A percentile compares a stretch with the other conserved stretches of the same genome.
phyloP scores from a whole-genome alignment of 306 rosid genomes.

The Delonix regia region DNA sequence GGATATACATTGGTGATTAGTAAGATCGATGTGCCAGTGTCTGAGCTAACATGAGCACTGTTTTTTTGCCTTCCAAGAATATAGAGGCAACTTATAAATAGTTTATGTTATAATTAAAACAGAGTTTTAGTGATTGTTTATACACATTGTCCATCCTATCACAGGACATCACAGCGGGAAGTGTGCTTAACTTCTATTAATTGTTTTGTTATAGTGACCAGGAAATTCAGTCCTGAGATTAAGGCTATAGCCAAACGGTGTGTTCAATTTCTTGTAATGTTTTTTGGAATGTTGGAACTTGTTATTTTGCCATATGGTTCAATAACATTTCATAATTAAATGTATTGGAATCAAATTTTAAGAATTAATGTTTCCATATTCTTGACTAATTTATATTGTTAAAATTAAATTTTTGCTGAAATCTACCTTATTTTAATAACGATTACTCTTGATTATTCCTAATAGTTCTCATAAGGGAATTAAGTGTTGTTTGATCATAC shows the following conservation, averaged over 20 bases:
- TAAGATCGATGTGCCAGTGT: not conserved
- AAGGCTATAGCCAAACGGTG: not conserved
- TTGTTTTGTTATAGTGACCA: not conserved
- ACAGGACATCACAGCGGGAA: not conserved
- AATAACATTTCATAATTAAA: not conserved
- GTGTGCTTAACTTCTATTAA: no score
- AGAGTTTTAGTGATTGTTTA: not conserved
- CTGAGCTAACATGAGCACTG: slow-evolving; percentile 1
- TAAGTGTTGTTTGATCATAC: no score
- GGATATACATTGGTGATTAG: not conserved
- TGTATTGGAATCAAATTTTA: not conserved
- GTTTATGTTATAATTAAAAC: not conserved
- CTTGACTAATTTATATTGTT: no score
- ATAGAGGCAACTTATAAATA: not conserved
- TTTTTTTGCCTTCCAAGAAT: not conserved
- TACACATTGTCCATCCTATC: not conserved
- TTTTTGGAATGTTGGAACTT: not conserved
- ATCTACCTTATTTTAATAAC: no score
- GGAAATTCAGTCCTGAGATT: not conserved
- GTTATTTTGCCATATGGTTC: no score
- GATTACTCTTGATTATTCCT: no score
- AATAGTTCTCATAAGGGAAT: no score
- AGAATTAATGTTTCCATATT: not conserved
- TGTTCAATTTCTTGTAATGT: not conserved
- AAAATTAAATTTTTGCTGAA: no score